Conservation (phyloP, 495 filamentous ascomycete species). For the Jackrogersella multiformis region DNA sequence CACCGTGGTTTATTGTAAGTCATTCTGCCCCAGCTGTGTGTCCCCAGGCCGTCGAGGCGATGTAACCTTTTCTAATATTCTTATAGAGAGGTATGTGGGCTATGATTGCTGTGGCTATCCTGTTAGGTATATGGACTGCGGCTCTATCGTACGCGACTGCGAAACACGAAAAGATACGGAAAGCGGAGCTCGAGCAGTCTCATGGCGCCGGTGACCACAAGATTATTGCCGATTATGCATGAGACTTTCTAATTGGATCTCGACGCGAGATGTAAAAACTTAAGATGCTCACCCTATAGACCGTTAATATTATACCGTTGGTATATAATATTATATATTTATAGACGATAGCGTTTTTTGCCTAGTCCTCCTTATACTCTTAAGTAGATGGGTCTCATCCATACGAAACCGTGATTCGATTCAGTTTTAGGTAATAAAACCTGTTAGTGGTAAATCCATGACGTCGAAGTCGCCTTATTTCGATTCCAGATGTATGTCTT, state of each 20-base stretch:
- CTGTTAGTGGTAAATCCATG: no score
- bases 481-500: no score
- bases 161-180: constrained; percentile 46
- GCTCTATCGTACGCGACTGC: constrained; percentile 52
- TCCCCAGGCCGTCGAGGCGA: neutral
- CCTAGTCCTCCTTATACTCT: no score
- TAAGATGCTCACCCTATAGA: neutral
- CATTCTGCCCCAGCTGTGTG: neutral
- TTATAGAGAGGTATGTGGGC: constrained; percentile 64
- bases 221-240: constrained; percentile 21
- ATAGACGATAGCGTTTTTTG: neutral
- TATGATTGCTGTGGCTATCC: constrained; percentile 64
- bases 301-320: neutral
- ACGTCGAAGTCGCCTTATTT: no score
- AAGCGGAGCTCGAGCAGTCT: constrained; percentile 27
- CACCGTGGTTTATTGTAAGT: constrained; percentile 65
- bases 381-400: no score
- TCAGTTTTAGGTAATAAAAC: no score
- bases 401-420: no score
- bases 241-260: neutral
- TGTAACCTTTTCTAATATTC: constrained; percentile 25
- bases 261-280: neutral
- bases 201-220: constrained; percentile 16
- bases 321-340: no score
- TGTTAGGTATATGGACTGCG: constrained; percentile 61